Evolutionary conservation across 495 filamentous ascomycete species (phyloP).

Genomic region (Pyrenula massariospora): DNA sequence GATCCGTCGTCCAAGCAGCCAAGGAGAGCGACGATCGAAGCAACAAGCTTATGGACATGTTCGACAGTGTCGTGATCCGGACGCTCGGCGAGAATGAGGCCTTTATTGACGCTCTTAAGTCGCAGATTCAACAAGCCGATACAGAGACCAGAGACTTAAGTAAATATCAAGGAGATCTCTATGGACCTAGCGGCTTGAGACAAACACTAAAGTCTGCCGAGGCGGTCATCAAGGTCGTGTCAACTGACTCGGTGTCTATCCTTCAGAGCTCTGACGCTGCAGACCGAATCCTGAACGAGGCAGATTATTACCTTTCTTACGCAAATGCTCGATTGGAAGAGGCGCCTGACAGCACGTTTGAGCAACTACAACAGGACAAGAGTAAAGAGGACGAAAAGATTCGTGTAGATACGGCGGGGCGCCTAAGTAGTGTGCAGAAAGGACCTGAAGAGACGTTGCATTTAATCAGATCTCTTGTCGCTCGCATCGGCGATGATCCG

Average conservation of each 20-base stretch:
- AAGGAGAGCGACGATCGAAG: constrained; percentile 37
- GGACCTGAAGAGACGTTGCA: constrained; percentile 22
- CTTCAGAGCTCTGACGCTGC: constrained; percentile 34
- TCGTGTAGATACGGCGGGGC: constrained; percentile 29
- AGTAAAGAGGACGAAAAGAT: constrained; percentile 39
- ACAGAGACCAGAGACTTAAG: not conserved
- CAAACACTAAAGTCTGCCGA: constrained; percentile 31
- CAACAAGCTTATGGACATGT: constrained; percentile 40
- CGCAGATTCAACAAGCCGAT: not conserved
- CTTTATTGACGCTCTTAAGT: constrained; percentile 32
- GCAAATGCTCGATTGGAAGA: constrained; percentile 37
- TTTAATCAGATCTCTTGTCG: constrained; percentile 20
- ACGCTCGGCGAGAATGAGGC: constrained; percentile 41
- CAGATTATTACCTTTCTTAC: constrained; percentile 41
- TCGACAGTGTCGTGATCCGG: constrained; percentile 39
- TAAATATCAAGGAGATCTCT: constrained; percentile 17
- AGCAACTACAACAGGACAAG: constrained; percentile 33
- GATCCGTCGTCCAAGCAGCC: constrained; percentile 36
- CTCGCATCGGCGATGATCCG: constrained; percentile 16
- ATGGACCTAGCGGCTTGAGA: constrained; percentile 22
- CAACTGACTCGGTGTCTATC: constrained; percentile 35
- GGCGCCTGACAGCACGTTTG: constrained; percentile 29
- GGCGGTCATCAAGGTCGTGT: constrained; percentile 28
- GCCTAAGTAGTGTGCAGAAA: constrained; percentile 34
- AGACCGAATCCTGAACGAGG: constrained; percentile 37